These are phyloP conservation scores for Lentithecium fluviatile DNA, from an alignment of 495 filamentous ascomycete species.

Conservation along the genomic window DNA sequence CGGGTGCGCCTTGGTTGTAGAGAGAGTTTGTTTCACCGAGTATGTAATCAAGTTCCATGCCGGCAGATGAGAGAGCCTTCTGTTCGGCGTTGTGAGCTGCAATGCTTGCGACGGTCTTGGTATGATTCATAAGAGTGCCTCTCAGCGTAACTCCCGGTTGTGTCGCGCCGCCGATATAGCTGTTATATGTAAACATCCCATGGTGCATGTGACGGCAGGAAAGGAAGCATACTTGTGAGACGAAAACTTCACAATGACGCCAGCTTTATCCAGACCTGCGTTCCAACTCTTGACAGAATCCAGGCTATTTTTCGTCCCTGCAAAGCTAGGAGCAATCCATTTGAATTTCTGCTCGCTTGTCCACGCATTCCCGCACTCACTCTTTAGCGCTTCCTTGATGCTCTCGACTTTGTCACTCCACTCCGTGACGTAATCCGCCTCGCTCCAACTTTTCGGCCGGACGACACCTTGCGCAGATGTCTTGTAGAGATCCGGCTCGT, in stretches of 20 bases:
- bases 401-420: conserved; percentile 58
- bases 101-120: conserved; percentile 52
- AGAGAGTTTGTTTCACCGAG: conserved; percentile 67
- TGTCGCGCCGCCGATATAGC: conserved; percentile 64
- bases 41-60: conserved; percentile 53
- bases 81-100: conserved; percentile 41
- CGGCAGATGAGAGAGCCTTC: conserved; percentile 22
- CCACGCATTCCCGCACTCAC: conserved; percentile 54
- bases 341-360: conserved; percentile 45
- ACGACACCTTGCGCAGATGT: conserved; percentile 54
- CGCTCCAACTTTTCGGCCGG: conserved; percentile 56
- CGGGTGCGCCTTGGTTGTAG: conserved; percentile 61
- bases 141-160: conserved; percentile 63
- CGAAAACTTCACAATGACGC: conserved; percentile 57
- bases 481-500: conserved; percentile 66
- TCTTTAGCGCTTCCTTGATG: conserved; percentile 51
- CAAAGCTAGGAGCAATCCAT: conserved; percentile 63
- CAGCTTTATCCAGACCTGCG: conserved; percentile 52
- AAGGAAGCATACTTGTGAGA: conserved; percentile 58
- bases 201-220: not conserved
- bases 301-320: conserved; percentile 54
- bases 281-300: conserved; percentile 53
- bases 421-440: conserved; percentile 58
- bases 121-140: conserved; percentile 67
- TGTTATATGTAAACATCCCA: conserved; percentile 34